Evolutionary conservation across 305 asterid species (phyloP), one percentile per base, ranked within the genome.

Genomic region (Solanum aculeatissimum): DNA sequence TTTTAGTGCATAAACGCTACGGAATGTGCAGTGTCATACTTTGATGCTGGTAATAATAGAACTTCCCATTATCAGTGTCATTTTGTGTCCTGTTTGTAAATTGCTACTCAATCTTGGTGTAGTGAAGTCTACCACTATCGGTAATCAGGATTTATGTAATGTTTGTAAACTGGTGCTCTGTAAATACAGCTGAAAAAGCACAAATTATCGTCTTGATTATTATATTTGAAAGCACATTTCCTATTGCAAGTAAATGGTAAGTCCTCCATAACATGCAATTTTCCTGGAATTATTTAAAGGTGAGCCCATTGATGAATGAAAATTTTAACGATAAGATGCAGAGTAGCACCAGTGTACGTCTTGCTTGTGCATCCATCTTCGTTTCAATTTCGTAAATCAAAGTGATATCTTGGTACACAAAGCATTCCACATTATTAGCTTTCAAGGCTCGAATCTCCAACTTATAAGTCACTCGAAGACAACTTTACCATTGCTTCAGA

Each of bases 1-100:
- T 45, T 94, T 92, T 86, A 94, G 97, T 62, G 97, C 95, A 85
- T 94, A 51, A 51, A 29, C 7, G 18, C 80, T 47, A 51, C 7
- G 47, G 82, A 77, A 10, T 77, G 19, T 51, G 65, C 82, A 10
- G 65, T 10, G 43, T 16, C 82, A 6, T 19, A 51, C 47, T 51
- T 10, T 6, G 65, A 49, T 75, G 45, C 25, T 51, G 65, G 29
- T 77, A 9, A 25, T 27, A 27, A 12, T 77, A 18, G 12, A 27
- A 49, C 3, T 14, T 16, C 7, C 7, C 9, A 35, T 49, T 75
- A 47, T 75, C 65, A 25, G 25, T 14, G 54, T 47, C 60, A 74
- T 47, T 74, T 74, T 15, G 6, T 45, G 42, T 25, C 81, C 2
- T 15, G 13, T 15, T 47, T 75, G 81, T 51, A 27, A 35, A 68